These are phyloP conservation scores for Cicer arietinum DNA, from an alignment of 306 rosid species.

Conservation along the genomic window DNA sequence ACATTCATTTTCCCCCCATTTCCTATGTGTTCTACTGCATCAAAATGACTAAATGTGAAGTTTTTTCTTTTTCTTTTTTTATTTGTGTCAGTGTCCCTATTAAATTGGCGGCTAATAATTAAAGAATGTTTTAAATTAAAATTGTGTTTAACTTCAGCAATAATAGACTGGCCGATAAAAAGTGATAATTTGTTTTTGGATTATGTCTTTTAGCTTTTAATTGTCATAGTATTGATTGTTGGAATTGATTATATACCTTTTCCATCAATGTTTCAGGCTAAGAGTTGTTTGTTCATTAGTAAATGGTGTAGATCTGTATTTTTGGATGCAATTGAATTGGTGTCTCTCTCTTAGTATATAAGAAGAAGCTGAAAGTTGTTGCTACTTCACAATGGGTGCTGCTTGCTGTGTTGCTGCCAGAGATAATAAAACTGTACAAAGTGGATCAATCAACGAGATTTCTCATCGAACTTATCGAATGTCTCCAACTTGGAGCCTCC, in stretches of 20 bases:
- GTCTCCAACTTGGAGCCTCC: slow-evolving; percentile 61
- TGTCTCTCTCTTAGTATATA: slow-evolving; percentile 20
- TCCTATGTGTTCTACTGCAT: neutral
- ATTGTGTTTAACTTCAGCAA: neutral
- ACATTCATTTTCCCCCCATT: neutral
- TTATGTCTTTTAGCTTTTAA: slow-evolving; percentile 10
- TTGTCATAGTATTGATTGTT: slow-evolving; percentile 7
- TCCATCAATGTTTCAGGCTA: slow-evolving; percentile 37
- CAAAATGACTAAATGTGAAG: neutral
- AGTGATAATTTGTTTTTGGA: slow-evolving; percentile 10
- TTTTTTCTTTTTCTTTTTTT: neutral
- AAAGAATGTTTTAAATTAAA: neutral
- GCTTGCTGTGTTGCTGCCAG: slow-evolving; percentile 58
- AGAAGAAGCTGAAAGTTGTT: slow-evolving; percentile 26
- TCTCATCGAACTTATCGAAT: slow-evolving; percentile 46
- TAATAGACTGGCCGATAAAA: neutral
- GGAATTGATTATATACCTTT: slow-evolving; percentile 38
- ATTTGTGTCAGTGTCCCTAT: neutral
- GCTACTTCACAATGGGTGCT: slow-evolving; percentile 52
- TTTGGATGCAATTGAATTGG: slow-evolving; percentile 12
- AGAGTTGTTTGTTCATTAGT: slow-evolving; percentile 3
- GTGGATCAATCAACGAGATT: slow-evolving; percentile 45
- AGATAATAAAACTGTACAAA: slow-evolving; percentile 55
- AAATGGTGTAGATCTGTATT: slow-evolving; percentile 24
- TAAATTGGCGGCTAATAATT: neutral